Percentiles rank a stretch among this genome's conserved stretches.
These are phyloP conservation scores for Carex littledalei DNA, from an alignment of 176 grass and related monocot genomes.

Conservation along the genomic window DNA sequence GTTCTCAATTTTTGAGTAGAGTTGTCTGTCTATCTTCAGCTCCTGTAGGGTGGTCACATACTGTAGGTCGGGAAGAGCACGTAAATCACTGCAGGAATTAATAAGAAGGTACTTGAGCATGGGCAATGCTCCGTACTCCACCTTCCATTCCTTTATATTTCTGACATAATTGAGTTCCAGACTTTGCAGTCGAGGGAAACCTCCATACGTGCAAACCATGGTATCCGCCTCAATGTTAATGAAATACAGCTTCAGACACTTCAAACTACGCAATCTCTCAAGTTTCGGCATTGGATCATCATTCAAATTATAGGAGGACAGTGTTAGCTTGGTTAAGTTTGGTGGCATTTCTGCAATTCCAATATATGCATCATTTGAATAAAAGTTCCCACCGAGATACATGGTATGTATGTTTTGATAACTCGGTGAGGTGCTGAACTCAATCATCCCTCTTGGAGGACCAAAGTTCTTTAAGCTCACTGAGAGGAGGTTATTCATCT, in stretches of 20 bases:
- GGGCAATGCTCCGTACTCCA: neutral
- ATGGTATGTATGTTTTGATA: neutral
- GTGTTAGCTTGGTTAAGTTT: no score
- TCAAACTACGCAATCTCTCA: no score
- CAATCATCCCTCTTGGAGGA: neutral
- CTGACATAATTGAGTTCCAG: rapidly evolving
- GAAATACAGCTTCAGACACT: rapidly evolving
- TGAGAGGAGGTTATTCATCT: neutral
- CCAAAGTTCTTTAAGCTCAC: neutral
- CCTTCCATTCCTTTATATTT: neutral
- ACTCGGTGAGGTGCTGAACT: neutral
- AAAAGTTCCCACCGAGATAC: neutral
- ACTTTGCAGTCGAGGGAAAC: no score
- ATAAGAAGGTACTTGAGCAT: neutral
- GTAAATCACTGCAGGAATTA: neutral
- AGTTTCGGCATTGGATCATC: no score
- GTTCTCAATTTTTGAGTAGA: neutral
- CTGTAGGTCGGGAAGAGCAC: neutral
- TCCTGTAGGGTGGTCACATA: neutral
- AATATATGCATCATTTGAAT: no score
- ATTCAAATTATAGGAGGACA: rapidly evolving
- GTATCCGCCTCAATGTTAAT: no score
- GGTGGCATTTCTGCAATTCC: no score
- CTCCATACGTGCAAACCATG: no score
- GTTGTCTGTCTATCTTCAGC: neutral